A percentile compares a stretch with the other conserved stretches of the same genome.
Evolutionary conservation across 768 basidiomycete species (phyloP).

Genomic region (Russula sp.): DNA sequence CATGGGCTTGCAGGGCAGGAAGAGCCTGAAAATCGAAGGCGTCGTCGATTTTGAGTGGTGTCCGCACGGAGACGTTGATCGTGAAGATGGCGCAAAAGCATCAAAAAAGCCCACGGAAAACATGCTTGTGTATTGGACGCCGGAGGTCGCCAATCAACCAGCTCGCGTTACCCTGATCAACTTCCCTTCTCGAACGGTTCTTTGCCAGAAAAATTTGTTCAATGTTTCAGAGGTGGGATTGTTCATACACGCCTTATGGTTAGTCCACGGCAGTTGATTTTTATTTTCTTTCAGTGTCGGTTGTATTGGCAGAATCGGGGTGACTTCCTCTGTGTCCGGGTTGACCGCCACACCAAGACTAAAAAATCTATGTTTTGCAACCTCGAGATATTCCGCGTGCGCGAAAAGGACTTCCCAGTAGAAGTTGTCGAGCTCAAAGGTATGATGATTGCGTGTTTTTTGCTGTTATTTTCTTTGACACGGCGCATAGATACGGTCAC

Average conservation of each 20-base stretch:
- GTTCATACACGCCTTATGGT: not conserved
- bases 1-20: conserved; percentile 94
- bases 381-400: conserved; percentile 93
- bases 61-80: conserved; percentile 86
- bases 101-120: conserved; percentile 77
- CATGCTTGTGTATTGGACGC: conserved; percentile 96
- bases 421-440: conserved; percentile 98
- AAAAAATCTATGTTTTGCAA: conserved; percentile 99
- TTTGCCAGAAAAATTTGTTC: conserved; percentile 96
- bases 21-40: conserved; percentile 95
- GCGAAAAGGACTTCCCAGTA: conserved; percentile 97
- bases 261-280: not conserved
- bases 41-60: conserved; percentile 99
- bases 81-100: conserved; percentile 57
- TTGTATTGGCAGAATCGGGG: conserved; percentile 98
- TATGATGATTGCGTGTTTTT: conserved; percentile 34
- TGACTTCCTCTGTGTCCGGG: conserved; percentile 97
- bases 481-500: conserved; percentile 66
- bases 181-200: conserved; percentile 78
- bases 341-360: conserved; percentile 97
- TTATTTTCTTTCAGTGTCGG: conserved; percentile 66
- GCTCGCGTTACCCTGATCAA: conserved; percentile 91
- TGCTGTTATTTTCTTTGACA: conserved; percentile 36
- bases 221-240: conserved; percentile 88
- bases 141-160: conserved; percentile 94